Evolutionary conservation across 2,329 filamentous ascomycete genomes (phyloP), one percentile per base, ranked within the genome.

Genomic region (Penicillium sp.): DNA sequence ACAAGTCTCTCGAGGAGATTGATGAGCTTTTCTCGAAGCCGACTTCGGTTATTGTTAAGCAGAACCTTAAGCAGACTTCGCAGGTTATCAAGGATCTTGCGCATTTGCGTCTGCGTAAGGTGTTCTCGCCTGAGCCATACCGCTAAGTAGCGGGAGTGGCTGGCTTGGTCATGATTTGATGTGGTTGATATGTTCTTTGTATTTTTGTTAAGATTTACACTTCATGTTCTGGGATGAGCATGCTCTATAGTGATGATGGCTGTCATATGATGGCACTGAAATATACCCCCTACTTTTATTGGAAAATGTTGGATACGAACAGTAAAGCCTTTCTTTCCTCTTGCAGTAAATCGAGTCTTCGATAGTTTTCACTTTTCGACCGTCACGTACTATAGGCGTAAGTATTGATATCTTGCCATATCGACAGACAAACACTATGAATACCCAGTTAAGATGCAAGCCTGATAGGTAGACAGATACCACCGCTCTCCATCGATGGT

Each of bases 1-100:
- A 88, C 73, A 84, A 84, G 74, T 85, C 85, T 1, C 83, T 91
- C 0, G 89, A 91, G 76, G 89, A 91, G 76, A 91, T 91, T 62
- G 89, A 91, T 63, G 78, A 86, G 40, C 79, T 91, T 22, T 91
- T 91, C 73, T 82, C 84, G 54, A 82, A 84, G 63, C 88, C 89
- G 0, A 91, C 89, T 0, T 78, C 79, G 45, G 83, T 88, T 49
- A 81, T 91, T 49, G 87, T 91, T 0, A 80, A 78, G 60, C 81
- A 88, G 78, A 90, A 90, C 70, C 15, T 79, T 24, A 76, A 74
- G 61, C 82, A 79, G 66, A 78, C 79, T 3, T 76, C 73, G 61
- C 71, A 80, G 66, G 80, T 82, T 4, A 79, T 81, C 5, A 74
- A 73, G 30, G 82, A 85, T 67, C 60, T 85, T 55, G 65, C 76